Conservation (phyloP, 225 moss, liverwort and hornwort species). For the Rhytidiadelphus loreus region DNA sequence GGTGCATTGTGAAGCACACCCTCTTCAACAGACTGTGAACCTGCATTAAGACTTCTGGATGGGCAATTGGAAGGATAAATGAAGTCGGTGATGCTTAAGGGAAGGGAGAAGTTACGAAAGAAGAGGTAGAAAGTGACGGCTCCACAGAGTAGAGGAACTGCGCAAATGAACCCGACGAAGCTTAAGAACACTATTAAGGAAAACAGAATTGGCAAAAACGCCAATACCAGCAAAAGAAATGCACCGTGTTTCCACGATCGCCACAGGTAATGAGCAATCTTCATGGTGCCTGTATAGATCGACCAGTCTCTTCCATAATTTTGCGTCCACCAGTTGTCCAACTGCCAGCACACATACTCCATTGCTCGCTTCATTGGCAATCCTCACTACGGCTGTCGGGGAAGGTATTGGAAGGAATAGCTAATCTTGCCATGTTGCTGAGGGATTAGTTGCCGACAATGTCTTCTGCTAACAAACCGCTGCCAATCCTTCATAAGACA, state of each 20-base stretch:
- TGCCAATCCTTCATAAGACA: background rate
- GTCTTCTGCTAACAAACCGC: background rate
- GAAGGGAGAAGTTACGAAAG: background rate
- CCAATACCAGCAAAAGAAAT: conserved; percentile 13
- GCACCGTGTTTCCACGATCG: conserved; percentile 1
- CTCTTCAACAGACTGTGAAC: background rate
- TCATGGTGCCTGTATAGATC: background rate
- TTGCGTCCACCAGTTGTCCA: background rate
- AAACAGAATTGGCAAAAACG: conserved; percentile 9
- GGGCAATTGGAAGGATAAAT: background rate
- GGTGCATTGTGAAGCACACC: background rate
- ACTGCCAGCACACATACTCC: conserved; percentile 8
- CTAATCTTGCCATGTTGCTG: background rate
- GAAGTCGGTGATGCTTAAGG: background rate
- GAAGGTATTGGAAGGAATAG: background rate
- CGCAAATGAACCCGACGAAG: conserved; percentile 10
- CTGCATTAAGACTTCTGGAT: background rate
- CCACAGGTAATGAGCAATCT: conserved; percentile 3
- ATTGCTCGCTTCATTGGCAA: conserved; percentile 6
- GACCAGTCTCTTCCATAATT: background rate
- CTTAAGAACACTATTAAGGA: conserved; percentile 10
- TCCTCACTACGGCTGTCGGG: background rate
- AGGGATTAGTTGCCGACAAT: background rate
- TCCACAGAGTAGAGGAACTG: conserved; percentile 15
- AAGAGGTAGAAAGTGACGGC: conserved; percentile 6